Percentiles rank a stretch among this genome's conserved stretches.
Evolutionary conservation across 306 rosid genomes (phyloP).

Genomic region (Casuarina cunninghamiana): DNA sequence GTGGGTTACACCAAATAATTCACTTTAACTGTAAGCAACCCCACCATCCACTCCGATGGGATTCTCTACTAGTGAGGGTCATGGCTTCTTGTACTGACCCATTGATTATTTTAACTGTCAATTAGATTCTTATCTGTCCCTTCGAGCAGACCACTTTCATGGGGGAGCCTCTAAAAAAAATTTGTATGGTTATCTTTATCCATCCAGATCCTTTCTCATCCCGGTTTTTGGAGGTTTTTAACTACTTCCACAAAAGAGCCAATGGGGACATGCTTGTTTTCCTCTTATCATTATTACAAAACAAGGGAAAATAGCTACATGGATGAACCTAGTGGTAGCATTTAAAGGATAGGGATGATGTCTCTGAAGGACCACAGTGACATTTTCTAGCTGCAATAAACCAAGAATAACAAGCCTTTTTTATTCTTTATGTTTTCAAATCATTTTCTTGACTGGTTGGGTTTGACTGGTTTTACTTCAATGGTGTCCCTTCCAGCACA

Average conservation of each 20-base stretch:
- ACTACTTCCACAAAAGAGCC: conserved; percentile 9
- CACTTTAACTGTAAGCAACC: conserved; percentile 3
- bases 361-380: background rate
- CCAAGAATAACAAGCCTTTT: background rate
- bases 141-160: background rate
- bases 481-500: background rate
- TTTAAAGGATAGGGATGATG: background rate
- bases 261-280: background rate
- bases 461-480: conserved; percentile 8
- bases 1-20: conserved; percentile 13
- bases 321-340: background rate
- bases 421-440: background rate
- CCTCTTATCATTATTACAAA: background rate
- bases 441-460: background rate
- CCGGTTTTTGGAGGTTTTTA: background rate
- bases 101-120: conserved; percentile 1
- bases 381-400: background rate
- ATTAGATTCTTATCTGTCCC: background rate
- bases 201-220: conserved; percentile 14
- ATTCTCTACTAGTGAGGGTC: background rate
- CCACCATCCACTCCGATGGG: background rate
- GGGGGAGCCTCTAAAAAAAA: background rate
- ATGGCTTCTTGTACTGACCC: background rate
- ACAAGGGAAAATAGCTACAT: background rate
- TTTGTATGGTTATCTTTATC: background rate